These are phyloP conservation scores for Cadophora sp. DNA, from an alignment of 2,329 filamentous ascomycete species.

Conservation along the genomic window DNA sequence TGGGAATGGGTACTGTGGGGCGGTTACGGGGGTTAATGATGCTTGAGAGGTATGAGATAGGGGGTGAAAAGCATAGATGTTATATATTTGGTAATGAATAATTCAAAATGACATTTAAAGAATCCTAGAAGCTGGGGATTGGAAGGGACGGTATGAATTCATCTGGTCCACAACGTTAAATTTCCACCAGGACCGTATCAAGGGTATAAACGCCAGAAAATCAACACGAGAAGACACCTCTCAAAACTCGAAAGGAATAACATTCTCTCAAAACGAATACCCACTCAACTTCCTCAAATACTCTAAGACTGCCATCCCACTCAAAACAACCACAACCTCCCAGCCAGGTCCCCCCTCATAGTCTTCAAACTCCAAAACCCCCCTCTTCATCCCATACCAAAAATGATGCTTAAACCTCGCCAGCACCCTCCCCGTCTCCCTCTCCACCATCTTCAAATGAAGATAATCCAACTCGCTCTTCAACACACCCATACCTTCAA, in stretches of 20 bases:
- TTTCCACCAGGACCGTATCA: background rate
- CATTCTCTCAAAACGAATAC: background rate
- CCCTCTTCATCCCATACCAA: constrained; percentile 14
- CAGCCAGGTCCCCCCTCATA: background rate
- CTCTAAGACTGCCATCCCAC: constrained; percentile 6
- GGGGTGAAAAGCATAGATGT: background rate
- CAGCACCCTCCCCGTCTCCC: background rate
- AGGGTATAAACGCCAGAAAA: background rate
- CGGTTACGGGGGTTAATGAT: constrained; percentile 13
- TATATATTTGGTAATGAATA: constrained; percentile 6
- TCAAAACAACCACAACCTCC: constrained; percentile 1
- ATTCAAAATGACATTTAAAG: background rate
- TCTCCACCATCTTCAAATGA: constrained; percentile 12
- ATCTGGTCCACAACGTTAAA: no score
- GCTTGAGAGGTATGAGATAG: background rate
- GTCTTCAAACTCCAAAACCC: constrained; percentile 4
- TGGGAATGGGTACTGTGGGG: constrained; percentile 13
- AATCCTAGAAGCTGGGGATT: background rate
- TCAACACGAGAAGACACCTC: background rate
- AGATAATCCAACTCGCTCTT: background rate
- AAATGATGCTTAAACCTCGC: constrained; percentile 11
- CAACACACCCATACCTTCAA: background rate
- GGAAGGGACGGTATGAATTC: background rate
- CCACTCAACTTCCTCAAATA: constrained; percentile 9
- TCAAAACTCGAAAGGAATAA: background rate